These are phyloP conservation scores for Lentinus polychrous DNA, from an alignment of 1,284 basidiomycete genomes.

Conservation along the genomic window DNA sequence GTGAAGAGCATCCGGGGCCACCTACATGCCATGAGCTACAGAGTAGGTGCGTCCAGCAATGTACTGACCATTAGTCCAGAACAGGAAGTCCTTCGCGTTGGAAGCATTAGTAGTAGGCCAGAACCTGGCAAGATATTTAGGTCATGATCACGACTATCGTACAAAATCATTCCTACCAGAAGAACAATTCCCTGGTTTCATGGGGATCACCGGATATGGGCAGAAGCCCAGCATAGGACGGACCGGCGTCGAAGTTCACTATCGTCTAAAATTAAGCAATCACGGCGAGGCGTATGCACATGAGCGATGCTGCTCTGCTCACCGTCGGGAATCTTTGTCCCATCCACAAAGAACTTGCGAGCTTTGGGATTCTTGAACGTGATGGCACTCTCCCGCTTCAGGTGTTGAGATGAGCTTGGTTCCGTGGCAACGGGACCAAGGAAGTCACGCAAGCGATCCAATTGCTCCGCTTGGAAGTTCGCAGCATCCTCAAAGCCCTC, in stretches of 20 bases:
- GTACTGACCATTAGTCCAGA: slow-evolving; percentile 43
- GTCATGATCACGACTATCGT: neutral
- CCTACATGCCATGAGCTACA: slow-evolving; percentile 24
- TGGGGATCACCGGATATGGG: slow-evolving; percentile 56
- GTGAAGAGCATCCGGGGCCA: slow-evolving; percentile 59
- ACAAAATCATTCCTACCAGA: slow-evolving; percentile 42
- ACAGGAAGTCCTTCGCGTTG: slow-evolving; percentile 63
- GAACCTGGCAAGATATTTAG: slow-evolving; percentile 30
- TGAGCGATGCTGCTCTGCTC: slow-evolving; percentile 26
- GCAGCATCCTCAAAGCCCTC: slow-evolving; percentile 35
- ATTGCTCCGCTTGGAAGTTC: slow-evolving; percentile 42
- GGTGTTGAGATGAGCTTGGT: neutral
- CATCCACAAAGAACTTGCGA: slow-evolving; percentile 66
- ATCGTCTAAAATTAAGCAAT: slow-evolving; percentile 18
- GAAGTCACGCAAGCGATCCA: slow-evolving; percentile 36
- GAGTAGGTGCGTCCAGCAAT: neutral
- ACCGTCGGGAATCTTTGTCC: slow-evolving; percentile 50
- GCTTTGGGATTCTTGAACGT: slow-evolving; percentile 66
- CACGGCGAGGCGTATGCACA: slow-evolving; percentile 24
- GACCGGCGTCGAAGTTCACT: slow-evolving; percentile 67
- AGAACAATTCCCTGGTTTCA: slow-evolving; percentile 74
- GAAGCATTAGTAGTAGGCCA: slow-evolving; percentile 72
- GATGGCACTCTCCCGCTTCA: slow-evolving; percentile 31
- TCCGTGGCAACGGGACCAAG: slow-evolving; percentile 28
- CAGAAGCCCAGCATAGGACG: slow-evolving; percentile 68